Evolutionary conservation across 495 filamentous ascomycete species (phyloP).

Genomic region (Aspergillus hancockii): DNA sequence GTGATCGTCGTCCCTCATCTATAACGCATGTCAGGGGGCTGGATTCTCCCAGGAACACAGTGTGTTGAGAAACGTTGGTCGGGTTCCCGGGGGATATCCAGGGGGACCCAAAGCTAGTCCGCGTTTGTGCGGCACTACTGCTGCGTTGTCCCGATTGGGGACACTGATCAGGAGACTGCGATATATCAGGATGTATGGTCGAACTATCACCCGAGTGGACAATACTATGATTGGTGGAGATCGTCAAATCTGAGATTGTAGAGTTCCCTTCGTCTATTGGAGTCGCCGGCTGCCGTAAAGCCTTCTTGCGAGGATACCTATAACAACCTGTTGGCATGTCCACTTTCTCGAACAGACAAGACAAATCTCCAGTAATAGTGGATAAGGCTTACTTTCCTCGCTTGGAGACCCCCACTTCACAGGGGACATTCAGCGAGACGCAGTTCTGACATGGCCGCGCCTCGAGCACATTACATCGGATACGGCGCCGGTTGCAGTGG

Average conservation of each 20-base stretch:
- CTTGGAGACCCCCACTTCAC: slow-evolving; percentile 45
- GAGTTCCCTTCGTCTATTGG: slow-evolving; percentile 3
- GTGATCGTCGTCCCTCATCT: slow-evolving; percentile 32
- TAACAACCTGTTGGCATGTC: neutral
- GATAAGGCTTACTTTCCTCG: slow-evolving; percentile 41
- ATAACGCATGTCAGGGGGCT: slow-evolving; percentile 44
- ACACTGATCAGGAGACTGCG: neutral
- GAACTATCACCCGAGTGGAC: neutral
- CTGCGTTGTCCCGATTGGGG: neutral
- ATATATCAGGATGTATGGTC: neutral
- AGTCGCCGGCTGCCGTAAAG: neutral
- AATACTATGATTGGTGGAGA: neutral
- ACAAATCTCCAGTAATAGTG: neutral
- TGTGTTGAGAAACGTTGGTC: slow-evolving; percentile 21
- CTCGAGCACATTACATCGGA: slow-evolving; percentile 49
- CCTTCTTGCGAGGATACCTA: slow-evolving; percentile 28
- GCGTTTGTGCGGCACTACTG: neutral
- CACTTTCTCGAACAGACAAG: neutral
- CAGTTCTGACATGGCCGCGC: slow-evolving; percentile 48
- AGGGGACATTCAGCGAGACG: slow-evolving; percentile 35
- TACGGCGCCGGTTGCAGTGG: slow-evolving; percentile 47
- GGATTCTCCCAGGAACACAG: slow-evolving; percentile 44
- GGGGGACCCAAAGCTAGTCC: neutral
- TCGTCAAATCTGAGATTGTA: slow-evolving; percentile 5
- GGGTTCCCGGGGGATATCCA: slow-evolving; percentile 3